phyloP scores from a whole-genome alignment of 2,329 filamentous ascomycete genomes.

The Talaromyces sp. region DNA sequence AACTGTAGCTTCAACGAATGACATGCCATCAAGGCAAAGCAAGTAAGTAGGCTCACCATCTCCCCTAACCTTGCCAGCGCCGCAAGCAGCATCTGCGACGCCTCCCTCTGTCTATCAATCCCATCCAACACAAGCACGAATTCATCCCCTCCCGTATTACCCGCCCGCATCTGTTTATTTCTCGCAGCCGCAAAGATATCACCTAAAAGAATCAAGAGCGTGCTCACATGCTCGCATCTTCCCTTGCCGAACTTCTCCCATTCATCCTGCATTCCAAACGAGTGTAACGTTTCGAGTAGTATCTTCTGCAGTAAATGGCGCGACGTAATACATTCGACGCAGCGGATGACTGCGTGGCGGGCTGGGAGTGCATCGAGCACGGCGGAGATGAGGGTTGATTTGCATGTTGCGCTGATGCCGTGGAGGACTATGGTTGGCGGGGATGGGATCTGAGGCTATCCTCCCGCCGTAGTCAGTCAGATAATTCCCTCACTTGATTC shows the following conservation, averaged over 20 bases:
- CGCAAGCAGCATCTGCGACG: slow-evolving; percentile 71
- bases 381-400: slow-evolving; percentile 65
- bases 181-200: slow-evolving; percentile 36
- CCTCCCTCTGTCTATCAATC: slow-evolving; percentile 79
- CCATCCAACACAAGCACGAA: slow-evolving; percentile 85
- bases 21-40: neutral
- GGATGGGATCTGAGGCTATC: slow-evolving; percentile 53
- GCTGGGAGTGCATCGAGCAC: slow-evolving; percentile 60
- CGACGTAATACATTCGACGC: slow-evolving; percentile 45
- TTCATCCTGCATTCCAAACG: slow-evolving; percentile 34
- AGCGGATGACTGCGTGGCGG: slow-evolving; percentile 40
- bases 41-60: slow-evolving; percentile 53
- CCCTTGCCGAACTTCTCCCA: slow-evolving; percentile 49
- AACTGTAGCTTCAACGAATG: too few relatives aligned
- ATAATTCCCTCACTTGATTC: neutral
- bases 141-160: slow-evolving; percentile 41
- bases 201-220: slow-evolving; percentile 67
- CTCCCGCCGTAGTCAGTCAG: neutral
- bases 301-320: slow-evolving; percentile 47
- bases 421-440: slow-evolving; percentile 74
- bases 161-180: neutral
- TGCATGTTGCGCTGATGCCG: slow-evolving; percentile 82
- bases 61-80: slow-evolving; percentile 79
- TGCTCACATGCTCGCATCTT: slow-evolving; percentile 75
- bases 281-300: slow-evolving; percentile 37